These are phyloP conservation scores for Erythrophleum fordii DNA, from an alignment of 306 rosid genomes.

Conservation along the genomic window DNA sequence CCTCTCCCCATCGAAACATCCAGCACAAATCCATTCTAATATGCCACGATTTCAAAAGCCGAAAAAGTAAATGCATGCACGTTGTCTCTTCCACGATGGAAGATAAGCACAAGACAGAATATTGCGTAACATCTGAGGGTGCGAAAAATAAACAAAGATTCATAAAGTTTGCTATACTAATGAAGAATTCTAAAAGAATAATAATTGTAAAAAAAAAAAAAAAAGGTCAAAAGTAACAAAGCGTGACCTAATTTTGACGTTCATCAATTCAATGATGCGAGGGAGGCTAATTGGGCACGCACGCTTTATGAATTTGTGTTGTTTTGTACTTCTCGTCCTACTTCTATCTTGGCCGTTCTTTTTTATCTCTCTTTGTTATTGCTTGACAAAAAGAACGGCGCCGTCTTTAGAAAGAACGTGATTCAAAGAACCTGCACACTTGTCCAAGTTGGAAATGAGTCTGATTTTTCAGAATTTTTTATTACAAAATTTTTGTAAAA, in stretches of 20 bases:
- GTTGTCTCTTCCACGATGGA: not conserved
- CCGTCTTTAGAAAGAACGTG: not conserved
- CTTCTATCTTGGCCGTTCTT: not conserved
- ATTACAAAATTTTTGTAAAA: too few species aligned
- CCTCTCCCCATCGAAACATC: not conserved
- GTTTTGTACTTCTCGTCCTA: not conserved
- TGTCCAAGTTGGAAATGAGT: not conserved
- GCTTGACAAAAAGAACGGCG: not conserved
- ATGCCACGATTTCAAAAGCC: not conserved
- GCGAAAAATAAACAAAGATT: not conserved
- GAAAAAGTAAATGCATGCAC: not conserved
- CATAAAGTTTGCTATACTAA: not conserved
- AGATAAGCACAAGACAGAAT: not conserved
- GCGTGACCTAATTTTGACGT: not conserved
- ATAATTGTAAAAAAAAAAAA: not conserved
- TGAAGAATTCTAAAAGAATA: not conserved
- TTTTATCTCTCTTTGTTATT: not conserved
- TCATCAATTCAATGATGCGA: not conserved
- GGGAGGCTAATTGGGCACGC: not conserved
- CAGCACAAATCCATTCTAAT: not conserved
- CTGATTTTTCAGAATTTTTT: too few species aligned
- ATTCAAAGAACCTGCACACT: slow-evolving; percentile 34
- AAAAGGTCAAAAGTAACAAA: not conserved
- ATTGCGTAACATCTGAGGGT: not conserved
- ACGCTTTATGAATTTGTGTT: not conserved